These are phyloP conservation scores for Kwoniella botswanensis DNA, from an alignment of 768 basidiomycete species.

Conservation along the genomic window DNA sequence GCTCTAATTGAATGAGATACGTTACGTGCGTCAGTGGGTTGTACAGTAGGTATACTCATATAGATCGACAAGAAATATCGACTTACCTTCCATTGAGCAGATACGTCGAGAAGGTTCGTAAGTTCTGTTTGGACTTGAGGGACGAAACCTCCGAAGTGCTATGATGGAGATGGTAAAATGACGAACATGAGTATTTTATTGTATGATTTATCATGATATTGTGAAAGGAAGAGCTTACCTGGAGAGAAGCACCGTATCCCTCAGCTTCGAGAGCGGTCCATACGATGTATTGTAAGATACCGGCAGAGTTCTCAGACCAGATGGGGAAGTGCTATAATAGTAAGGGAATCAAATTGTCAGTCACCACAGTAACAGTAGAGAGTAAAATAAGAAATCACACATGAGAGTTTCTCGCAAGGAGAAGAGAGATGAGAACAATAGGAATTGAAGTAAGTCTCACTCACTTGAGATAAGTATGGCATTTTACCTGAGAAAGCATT, in stretches of 20 bases:
- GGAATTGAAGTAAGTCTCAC: constrained; percentile 1
- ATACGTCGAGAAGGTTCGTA: constrained; percentile 29
- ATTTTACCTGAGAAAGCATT: constrained; percentile 47
- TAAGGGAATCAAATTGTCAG: background rate
- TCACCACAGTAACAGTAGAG: background rate
- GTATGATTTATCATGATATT: too few species aligned
- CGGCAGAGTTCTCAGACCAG: constrained; percentile 53
- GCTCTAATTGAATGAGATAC: constrained; percentile 14
- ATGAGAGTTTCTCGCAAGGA: too few species aligned
- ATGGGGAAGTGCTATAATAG: constrained; percentile 35
- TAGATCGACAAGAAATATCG: too few species aligned
- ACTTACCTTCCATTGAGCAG: constrained; percentile 40
- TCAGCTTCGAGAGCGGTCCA: constrained; percentile 58
- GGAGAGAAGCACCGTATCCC: constrained; percentile 57
- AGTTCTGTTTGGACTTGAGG: constrained; percentile 24
- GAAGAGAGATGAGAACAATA: too few species aligned
- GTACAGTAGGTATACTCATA: too few species aligned
- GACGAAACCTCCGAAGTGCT: constrained; percentile 35
- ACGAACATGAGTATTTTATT: too few species aligned
- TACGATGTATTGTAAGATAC: constrained; percentile 55
- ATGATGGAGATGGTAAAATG: constrained; percentile 1
- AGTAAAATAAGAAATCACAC: background rate
- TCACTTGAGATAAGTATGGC: constrained; percentile 37
- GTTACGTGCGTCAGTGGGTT: too few species aligned
- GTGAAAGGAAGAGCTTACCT: constrained; percentile 20